Percentiles rank a stretch among this genome's conserved stretches.
These are phyloP conservation scores for Colletotrichum sp. DNA, from an alignment of 2,329 filamentous ascomycete genomes.

Conservation along the genomic window DNA sequence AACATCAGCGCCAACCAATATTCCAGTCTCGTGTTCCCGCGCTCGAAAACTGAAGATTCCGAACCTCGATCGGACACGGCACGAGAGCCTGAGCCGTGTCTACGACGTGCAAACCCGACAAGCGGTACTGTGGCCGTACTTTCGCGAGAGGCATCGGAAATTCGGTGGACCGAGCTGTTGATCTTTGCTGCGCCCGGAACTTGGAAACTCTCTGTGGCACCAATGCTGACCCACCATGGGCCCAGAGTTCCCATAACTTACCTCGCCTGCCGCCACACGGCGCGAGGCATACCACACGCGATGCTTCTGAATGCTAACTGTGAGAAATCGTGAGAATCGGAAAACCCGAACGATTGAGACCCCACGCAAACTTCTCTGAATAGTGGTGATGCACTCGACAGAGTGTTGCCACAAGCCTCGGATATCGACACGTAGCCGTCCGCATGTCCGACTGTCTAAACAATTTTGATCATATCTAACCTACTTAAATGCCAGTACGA, in stretches of 20 bases:
- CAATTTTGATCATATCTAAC: not conserved
- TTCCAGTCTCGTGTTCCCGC: not conserved
- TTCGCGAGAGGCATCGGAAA: not conserved
- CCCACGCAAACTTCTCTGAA: not conserved
- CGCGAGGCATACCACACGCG: not conserved
- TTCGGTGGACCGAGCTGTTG: not conserved
- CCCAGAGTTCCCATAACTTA: not conserved
- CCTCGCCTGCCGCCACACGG: not conserved
- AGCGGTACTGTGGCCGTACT: slow-evolving; percentile 6
- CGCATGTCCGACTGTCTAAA: not conserved
- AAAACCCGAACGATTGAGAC: not conserved
- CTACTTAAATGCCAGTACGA: not conserved
- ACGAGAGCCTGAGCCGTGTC: not conserved
- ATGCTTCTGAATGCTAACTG: not conserved
- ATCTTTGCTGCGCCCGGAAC: not conserved
- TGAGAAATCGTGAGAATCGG: not conserved
- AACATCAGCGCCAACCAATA: not conserved
- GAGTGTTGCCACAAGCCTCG: not conserved
- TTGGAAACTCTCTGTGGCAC: not conserved
- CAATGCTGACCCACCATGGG: not conserved
- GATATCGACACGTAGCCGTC: not conserved
- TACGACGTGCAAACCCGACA: not conserved
- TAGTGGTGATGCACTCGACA: not conserved
- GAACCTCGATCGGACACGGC: not conserved
- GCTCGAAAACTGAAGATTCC: not conserved